Base-by-base conservation (phyloP, 2,329 filamentous ascomycete genomes). In the Westerdykella aurantiaca region DNA sequence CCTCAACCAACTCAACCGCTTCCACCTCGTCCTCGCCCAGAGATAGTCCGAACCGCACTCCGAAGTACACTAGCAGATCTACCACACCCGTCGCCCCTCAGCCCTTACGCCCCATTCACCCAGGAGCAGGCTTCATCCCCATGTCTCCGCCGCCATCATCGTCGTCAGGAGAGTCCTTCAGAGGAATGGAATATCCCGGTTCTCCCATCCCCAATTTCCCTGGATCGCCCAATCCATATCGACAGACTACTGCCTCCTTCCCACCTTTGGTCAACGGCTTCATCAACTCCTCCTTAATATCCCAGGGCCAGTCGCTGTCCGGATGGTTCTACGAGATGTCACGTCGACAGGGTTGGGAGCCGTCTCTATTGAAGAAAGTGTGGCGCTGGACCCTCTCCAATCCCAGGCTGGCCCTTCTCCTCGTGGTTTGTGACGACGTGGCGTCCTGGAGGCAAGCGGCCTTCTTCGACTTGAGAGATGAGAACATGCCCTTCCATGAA, bases 301-400 rank as follows among this genome's bases (percentile, higher is more conserved):
- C 64, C 7, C 64, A 68, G 45, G 63, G 63, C 14, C 63, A 65
- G 34, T 66, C 62, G 12, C 49, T 66, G 13, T 67, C 63, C 7
- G 61, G 61, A 4, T 64, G 59, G 61, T 66, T 67, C 42, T 59
- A 66, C 41, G 58, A 68, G 35, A 50, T 64, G 18, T 57, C 63
- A 29, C 56, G 63, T 18, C 61, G 60, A 31, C 64, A 68, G 41
- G 60, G 61, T 4, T 67, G 62, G 59, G 64, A 67, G 17, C 53
- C 57, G 5, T 51, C 52, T 1, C 50, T 61, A 14, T 56, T 63
- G 18, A 64, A 64, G 45, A 64, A 60, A 38, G 63, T 66, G 18
- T 69, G 64, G 56, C 63, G 64, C n/a, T 70, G 67, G 67, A 65
- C 66, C 1, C 46, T 68, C 35, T 65, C 61, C 10, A 69, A 69